phyloP scores from a whole-genome alignment of 202 grass and related monocot genomes.

The Schoenoplectus tabernaemontani region DNA sequence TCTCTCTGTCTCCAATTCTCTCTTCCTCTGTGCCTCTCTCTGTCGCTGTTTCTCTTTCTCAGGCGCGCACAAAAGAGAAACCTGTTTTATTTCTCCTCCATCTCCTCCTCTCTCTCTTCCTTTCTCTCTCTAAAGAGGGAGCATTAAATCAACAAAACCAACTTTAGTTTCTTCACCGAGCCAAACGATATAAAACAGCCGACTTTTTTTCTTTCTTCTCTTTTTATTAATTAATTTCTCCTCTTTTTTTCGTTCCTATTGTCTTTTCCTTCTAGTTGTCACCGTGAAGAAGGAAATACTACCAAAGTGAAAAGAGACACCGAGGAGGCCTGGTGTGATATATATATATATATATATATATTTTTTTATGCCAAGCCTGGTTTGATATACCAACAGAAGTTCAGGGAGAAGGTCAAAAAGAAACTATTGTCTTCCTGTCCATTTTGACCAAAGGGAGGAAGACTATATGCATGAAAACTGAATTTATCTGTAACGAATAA shows the following conservation, averaged over 20 bases:
- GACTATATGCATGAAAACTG: background rate
- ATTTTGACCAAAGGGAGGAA: background rate
- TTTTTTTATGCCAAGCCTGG: too few species aligned
- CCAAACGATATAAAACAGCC: conserved; percentile 74
- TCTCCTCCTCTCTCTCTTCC: background rate
- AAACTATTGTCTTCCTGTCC: background rate
- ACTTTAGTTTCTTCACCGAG: conserved; percentile 61
- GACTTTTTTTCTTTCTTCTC: conserved; percentile 40
- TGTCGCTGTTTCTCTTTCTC: conserved; percentile 24
- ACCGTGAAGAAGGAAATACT: background rate
- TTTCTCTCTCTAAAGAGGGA: conserved; percentile 34
- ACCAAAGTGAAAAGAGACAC: too few species aligned
- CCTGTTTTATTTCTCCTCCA: conserved; percentile 29
- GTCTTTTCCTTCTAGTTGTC: background rate
- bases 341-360: too few species aligned
- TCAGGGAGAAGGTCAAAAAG: background rate
- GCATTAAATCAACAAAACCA: conserved; percentile 78
- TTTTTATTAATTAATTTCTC: too few species aligned
- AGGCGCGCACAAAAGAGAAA: conserved; percentile 31
- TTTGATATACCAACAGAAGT: background rate
- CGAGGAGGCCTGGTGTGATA: too few species aligned
- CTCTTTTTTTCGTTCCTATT: background rate
- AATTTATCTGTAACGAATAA: background rate
- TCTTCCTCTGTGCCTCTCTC: background rate
- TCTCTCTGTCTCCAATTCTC: conserved; percentile 16